phyloP scores from a whole-genome alignment of 2,329 filamentous ascomycete genomes.

The Escovopsis sp. region DNA sequence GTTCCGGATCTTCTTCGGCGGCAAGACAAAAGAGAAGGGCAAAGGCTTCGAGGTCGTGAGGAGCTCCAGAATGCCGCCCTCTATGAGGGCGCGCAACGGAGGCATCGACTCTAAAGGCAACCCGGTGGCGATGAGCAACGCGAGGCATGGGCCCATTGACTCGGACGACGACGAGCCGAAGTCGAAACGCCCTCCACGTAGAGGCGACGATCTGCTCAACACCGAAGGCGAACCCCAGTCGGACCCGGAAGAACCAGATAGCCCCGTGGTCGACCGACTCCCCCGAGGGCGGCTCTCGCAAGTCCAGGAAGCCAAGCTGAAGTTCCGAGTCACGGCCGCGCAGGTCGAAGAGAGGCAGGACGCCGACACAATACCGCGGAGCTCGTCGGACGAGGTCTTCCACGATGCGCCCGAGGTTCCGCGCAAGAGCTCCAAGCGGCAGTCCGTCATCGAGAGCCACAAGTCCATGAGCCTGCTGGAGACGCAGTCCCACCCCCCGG shows the following conservation, averaged over 20 bases:
- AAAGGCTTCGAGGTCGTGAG: slow-evolving; percentile 96
- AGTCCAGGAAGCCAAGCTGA: not conserved
- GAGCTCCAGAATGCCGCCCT: slow-evolving; percentile 72
- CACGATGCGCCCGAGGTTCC: slow-evolving; percentile 44
- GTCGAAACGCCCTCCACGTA: slow-evolving; percentile 4
- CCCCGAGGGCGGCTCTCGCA: slow-evolving; percentile 6
- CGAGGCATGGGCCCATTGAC: slow-evolving; percentile 47
- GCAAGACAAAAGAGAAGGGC: slow-evolving; percentile 83
- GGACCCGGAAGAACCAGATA: slow-evolving; percentile 27
- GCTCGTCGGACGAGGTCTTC: slow-evolving; percentile 17
- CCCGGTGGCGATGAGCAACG: slow-evolving; percentile 46
- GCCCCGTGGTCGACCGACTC: slow-evolving; percentile 18
- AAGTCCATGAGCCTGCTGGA: slow-evolving; percentile 21
- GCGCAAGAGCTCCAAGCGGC: slow-evolving; percentile 57
- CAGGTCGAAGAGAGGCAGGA: slow-evolving; percentile 5
- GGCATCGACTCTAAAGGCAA: slow-evolving; percentile 50
- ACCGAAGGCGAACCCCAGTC: slow-evolving; percentile 29
- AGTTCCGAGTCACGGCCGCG: slow-evolving; percentile 9
- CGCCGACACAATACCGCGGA: not conserved
- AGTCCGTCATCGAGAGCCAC: slow-evolving; percentile 25
- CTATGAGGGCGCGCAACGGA: slow-evolving; percentile 42
- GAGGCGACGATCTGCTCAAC: slow-evolving; percentile 25
- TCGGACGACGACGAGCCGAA: slow-evolving; percentile 37
- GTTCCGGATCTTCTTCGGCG: slow-evolving; percentile 65
- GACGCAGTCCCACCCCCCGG: slow-evolving; percentile 9